These are phyloP conservation scores for Dianthus caryophyllus DNA, from an alignment of 148 eudicot species.

Conservation along the genomic window DNA sequence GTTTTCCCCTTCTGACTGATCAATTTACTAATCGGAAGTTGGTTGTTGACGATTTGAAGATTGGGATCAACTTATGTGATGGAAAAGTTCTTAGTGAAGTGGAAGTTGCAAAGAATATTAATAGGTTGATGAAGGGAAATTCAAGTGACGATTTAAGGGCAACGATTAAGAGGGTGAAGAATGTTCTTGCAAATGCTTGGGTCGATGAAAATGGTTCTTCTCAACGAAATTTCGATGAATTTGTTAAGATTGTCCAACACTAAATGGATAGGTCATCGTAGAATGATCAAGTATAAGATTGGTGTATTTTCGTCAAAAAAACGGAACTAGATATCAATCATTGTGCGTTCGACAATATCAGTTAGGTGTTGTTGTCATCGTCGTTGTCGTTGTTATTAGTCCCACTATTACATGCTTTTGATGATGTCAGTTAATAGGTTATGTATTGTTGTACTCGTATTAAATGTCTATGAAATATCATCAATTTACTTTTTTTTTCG, in stretches of 20 bases:
- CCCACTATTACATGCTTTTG: too few species aligned
- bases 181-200: conserved; percentile 11
- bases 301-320: too few species aligned
- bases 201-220: conserved; percentile 7
- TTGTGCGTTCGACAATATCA: too few species aligned
- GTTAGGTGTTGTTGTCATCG: too few species aligned
- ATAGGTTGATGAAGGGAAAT: conserved; percentile 4
- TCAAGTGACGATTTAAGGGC: background rate
- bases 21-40: conserved; percentile 29
- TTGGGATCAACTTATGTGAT: conserved; percentile 26
- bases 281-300: too few species aligned
- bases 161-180: conserved; percentile 3
- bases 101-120: conserved; percentile 12
- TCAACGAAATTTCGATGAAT: background rate
- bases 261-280: too few species aligned
- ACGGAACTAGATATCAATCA: too few species aligned
- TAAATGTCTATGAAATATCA: too few species aligned
- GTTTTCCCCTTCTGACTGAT: conserved; percentile 24
- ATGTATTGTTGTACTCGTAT: too few species aligned
- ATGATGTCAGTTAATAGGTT: too few species aligned
- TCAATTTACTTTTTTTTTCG: too few species aligned
- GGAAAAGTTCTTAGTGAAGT: conserved; percentile 1
- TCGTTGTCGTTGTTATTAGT: too few species aligned
- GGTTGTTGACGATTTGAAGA: conserved; percentile 24
- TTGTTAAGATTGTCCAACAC: background rate